Evolutionary conservation across 2,329 filamentous ascomycete genomes (phyloP).

Genomic region (Penicillium sp.): DNA sequence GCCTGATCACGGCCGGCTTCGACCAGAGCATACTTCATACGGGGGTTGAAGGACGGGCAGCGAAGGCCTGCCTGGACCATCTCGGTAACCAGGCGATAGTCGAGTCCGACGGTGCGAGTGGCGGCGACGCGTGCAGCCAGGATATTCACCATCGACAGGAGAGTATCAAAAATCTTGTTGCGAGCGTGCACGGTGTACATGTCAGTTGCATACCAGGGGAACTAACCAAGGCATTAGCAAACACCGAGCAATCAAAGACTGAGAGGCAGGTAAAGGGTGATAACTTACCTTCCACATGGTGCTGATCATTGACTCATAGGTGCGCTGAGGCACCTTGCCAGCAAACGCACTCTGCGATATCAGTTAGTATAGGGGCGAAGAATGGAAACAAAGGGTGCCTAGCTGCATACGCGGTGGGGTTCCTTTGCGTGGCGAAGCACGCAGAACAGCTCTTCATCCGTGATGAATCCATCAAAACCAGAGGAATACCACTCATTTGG

Average conservation of each 20-base stretch:
- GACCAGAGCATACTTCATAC: slow-evolving; percentile 36
- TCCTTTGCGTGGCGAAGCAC: slow-evolving; percentile 46
- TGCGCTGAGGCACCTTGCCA: slow-evolving; percentile 48
- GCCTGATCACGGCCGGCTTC: neutral
- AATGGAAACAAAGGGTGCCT: neutral
- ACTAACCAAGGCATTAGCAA: slow-evolving; percentile 32
- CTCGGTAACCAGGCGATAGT: slow-evolving; percentile 36
- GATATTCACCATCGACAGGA: slow-evolving; percentile 58
- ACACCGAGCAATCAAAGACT: neutral
- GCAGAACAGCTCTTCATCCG: slow-evolving; percentile 47
- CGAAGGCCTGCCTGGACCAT: slow-evolving; percentile 39
- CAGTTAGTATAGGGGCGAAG: neutral
- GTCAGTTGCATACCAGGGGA: slow-evolving; percentile 46
- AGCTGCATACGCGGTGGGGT: slow-evolving; percentile 45
- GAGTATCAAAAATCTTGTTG: slow-evolving; percentile 42
- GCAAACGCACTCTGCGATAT: slow-evolving; percentile 46
- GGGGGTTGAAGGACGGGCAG: slow-evolving; percentile 43
- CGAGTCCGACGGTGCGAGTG: slow-evolving; percentile 34
- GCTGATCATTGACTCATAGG: slow-evolving; percentile 50
- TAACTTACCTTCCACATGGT: slow-evolving; percentile 46
- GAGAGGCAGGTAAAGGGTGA: neutral
- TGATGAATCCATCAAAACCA: slow-evolving; percentile 50
- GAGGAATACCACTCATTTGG: slow-evolving; percentile 42
- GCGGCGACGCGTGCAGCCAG: slow-evolving; percentile 59
- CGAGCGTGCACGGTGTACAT: slow-evolving; percentile 47